Conservation (phyloP, 305 asterid genomes). For the Fraxinus nigra region DNA sequence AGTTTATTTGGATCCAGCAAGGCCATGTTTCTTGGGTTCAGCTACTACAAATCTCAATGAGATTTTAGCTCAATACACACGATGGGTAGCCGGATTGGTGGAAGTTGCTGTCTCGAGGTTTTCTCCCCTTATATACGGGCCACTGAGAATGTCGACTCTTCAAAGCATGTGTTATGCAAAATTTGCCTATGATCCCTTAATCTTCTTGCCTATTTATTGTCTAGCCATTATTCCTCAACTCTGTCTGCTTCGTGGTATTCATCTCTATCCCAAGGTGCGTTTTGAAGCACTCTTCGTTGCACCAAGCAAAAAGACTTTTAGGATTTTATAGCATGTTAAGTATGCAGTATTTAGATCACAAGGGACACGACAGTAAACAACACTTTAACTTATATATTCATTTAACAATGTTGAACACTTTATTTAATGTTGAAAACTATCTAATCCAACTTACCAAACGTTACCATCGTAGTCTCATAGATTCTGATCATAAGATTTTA, state of each 20-base stretch:
- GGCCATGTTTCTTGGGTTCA: slow-evolving; percentile 67
- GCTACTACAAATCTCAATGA: slow-evolving; percentile 50
- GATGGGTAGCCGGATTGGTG: slow-evolving; percentile 55
- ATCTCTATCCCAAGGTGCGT: slow-evolving; percentile 61
- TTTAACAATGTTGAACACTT: neutral
- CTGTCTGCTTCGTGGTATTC: slow-evolving; percentile 43
- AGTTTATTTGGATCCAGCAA: slow-evolving; percentile 44
- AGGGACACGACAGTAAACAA: neutral
- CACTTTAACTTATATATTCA: neutral
- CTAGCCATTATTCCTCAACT: slow-evolving; percentile 64
- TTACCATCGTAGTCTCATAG: neutral
- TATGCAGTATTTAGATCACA: neutral
- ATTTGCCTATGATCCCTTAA: slow-evolving; percentile 32
- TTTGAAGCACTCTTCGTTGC: neutral
- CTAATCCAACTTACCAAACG: neutral
- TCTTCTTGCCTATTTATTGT: slow-evolving; percentile 39
- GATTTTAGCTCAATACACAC: slow-evolving; percentile 44
- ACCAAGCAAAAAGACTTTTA: neutral
- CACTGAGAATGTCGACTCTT: slow-evolving; percentile 46
- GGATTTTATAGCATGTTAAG: neutral
- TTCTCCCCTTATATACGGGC: slow-evolving; percentile 54
- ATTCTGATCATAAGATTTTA: neutral
- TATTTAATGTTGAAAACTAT: neutral
- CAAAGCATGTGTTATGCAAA: slow-evolving; percentile 52
- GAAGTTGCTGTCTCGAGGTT: slow-evolving; percentile 51